Evolutionary conservation across 768 basidiomycete genomes (phyloP).

Genomic region (Mycena latifolia): DNA sequence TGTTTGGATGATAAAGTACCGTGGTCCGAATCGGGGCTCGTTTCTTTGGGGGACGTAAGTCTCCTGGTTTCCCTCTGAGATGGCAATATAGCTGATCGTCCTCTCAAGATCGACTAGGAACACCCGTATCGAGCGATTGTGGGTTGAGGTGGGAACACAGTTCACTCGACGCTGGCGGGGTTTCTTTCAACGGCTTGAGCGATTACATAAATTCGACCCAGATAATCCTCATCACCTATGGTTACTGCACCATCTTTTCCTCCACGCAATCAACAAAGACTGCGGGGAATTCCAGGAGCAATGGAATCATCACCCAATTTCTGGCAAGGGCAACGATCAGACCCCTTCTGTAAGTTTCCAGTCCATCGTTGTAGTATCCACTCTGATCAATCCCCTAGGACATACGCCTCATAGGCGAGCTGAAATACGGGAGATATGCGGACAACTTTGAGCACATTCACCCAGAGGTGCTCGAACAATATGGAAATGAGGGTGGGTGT

Average conservation of each 20-base stretch:
- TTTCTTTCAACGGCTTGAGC: slow-evolving; percentile 45
- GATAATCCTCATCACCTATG: no score
- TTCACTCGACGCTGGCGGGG: slow-evolving; percentile 45
- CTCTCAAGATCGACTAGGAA: slow-evolving; percentile 37
- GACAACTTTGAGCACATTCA: slow-evolving; percentile 24
- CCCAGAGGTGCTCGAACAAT: slow-evolving; percentile 16
- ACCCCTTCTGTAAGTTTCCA: slow-evolving; percentile 19
- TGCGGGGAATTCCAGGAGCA: slow-evolving; percentile 41
- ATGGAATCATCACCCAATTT: slow-evolving; percentile 49
- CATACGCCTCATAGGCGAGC: slow-evolving; percentile 16
- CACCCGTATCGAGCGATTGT: no score
- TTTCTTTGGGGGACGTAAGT: slow-evolving; percentile 40
- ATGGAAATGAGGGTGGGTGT: slow-evolving; percentile 19
- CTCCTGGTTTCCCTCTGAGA: slow-evolving; percentile 31
- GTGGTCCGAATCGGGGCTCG: slow-evolving; percentile 38
- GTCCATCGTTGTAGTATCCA: no score
- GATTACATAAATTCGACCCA: slow-evolving; percentile 40
- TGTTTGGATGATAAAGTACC: slow-evolving; percentile 41
- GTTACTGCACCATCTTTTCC: no score
- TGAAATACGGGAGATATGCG: slow-evolving; percentile 27
- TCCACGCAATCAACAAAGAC: no score
- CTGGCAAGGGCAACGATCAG: slow-evolving; percentile 35
- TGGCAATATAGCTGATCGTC: background rate
- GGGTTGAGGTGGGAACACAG: no score
- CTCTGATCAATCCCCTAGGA: slow-evolving; percentile 11